Evolutionary conservation across 1,284 basidiomycete genomes (phyloP).

Genomic region (Marasmius sp.): DNA sequence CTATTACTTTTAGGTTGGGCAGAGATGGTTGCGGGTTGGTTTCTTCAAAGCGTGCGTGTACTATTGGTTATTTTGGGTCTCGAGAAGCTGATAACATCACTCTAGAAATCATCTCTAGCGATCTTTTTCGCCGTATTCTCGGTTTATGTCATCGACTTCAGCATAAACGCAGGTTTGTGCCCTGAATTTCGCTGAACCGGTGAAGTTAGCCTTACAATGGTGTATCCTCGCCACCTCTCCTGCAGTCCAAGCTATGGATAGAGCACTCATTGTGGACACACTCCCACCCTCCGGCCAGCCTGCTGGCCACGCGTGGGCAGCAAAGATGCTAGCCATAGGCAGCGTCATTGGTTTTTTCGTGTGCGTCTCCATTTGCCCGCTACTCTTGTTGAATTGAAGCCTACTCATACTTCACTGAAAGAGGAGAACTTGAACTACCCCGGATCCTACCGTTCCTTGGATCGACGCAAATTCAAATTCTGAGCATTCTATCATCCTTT

Average conservation of each 20-base stretch:
- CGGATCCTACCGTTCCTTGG: constrained; percentile 70
- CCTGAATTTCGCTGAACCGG: not conserved
- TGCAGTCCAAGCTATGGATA: constrained; percentile 79
- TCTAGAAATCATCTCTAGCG: constrained; percentile 53
- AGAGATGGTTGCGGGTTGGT: constrained; percentile 64
- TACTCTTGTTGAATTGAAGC: not conserved
- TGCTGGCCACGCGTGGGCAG: constrained; percentile 93
- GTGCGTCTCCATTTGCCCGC: constrained; percentile 46
- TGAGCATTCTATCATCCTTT: constrained; percentile 56
- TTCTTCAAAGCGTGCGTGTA: constrained; percentile 40
- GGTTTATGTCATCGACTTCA: constrained; percentile 91
- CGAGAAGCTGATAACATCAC: constrained; percentile 10
- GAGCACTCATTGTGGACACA: constrained; percentile 77
- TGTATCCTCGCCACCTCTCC: not conserved
- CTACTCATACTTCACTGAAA: constrained; percentile 21
- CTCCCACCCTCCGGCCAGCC: constrained; percentile 75
- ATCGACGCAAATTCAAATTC: constrained; percentile 75
- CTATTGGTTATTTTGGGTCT: not conserved
- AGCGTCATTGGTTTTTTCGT: constrained; percentile 85
- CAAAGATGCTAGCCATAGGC: constrained; percentile 82
- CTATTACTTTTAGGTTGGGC: constrained; percentile 89
- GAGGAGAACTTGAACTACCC: constrained; percentile 76
- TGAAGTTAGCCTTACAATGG: not conserved
- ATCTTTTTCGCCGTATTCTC: constrained; percentile 82
- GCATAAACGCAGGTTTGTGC: constrained; percentile 76